phyloP scores from a whole-genome alignment of 108 stramenopile species.

The Cylindrotheca closterium region DNA sequence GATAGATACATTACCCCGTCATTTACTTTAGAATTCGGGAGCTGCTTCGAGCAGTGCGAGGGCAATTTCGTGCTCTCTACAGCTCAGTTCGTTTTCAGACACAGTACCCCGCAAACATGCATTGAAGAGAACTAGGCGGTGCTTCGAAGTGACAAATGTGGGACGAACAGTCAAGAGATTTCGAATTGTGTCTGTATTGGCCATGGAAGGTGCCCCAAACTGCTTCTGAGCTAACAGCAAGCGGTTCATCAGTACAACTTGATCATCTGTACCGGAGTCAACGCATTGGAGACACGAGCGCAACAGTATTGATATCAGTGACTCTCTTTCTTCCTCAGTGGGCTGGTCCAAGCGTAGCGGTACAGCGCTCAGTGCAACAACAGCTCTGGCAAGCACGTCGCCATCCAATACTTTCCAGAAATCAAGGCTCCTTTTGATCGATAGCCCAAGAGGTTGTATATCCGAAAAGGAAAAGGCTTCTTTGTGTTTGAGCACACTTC shows the following conservation, averaged over 20 bases:
- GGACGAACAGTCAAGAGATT: neutral
- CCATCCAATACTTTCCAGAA: slow-evolving; percentile 4
- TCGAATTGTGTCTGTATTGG: neutral
- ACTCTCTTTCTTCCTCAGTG: neutral
- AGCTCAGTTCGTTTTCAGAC: too few species aligned
- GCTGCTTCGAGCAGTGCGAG: too few species aligned
- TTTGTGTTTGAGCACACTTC: neutral
- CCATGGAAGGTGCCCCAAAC: neutral
- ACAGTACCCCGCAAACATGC: too few species aligned
- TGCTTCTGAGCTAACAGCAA: neutral
- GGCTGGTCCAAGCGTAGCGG: slow-evolving; percentile 1
- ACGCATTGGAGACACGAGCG: neutral
- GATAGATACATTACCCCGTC: too few species aligned
- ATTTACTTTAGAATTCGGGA: too few species aligned
- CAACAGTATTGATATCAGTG: neutral
- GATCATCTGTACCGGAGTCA: too few species aligned
- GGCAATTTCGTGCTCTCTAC: too few species aligned
- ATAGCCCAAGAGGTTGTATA: slow-evolving; percentile 8
- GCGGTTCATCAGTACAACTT: too few species aligned
- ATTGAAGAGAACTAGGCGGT: neutral
- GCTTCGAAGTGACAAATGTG: neutral
- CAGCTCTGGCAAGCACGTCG: neutral
- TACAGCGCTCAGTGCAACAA: neutral
- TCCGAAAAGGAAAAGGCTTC: neutral
- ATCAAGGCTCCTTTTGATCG: slow-evolving; percentile 7